Base-by-base conservation (phyloP, 1,284 basidiomycete genomes). In the Trichosporon faecale region DNA sequence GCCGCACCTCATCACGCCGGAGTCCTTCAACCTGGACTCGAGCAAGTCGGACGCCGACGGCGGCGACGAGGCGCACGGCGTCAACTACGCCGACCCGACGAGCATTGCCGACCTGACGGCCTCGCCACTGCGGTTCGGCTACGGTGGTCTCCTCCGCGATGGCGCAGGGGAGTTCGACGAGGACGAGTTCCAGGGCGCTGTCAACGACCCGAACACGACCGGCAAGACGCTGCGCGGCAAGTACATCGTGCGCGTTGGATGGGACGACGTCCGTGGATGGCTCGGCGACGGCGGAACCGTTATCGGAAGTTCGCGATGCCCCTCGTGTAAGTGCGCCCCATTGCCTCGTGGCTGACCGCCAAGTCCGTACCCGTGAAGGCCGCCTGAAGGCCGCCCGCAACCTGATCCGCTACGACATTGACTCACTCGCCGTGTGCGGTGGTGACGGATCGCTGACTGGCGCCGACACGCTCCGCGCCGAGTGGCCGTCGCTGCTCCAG, bases 241-340 rank as follows among this genome's bases (percentile, higher is more conserved):
- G 65, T 95, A 98, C 85, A 98, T 99, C 78, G 91, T 99, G 61
- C 88, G 94, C 71, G 95, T 98, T 2, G 97, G 96, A 4, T 99
- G 96, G 92, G 97, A 99, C 80, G 97, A 99, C 84, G 96, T 98
- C 27, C 87, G 94, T 37, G 93, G 94, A 5, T 99, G 95, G 94
- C 91, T 96, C 78, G 89, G 91, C 57, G 89, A 95, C 89, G 97
- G 97, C 70, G 97, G 96, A 64, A 99, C 96, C 0, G 86, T 99
- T 65, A 98, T 98, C 78, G 96, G 97, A 14, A 97, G 94, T 7
- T 96, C 95, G 7, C 90, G 97, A 29, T 98, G 93, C 16, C 88
- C 88, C 65, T 86, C 91, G 4, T 99, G 83, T 84, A 63, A 76
- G 83, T 80, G 3, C 1, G 0, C 23, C 1, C 8, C 1, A 18